Evolutionary conservation across 1,139 yeast genomes (phyloP).

Genomic region (Taphrina confusa): DNA sequence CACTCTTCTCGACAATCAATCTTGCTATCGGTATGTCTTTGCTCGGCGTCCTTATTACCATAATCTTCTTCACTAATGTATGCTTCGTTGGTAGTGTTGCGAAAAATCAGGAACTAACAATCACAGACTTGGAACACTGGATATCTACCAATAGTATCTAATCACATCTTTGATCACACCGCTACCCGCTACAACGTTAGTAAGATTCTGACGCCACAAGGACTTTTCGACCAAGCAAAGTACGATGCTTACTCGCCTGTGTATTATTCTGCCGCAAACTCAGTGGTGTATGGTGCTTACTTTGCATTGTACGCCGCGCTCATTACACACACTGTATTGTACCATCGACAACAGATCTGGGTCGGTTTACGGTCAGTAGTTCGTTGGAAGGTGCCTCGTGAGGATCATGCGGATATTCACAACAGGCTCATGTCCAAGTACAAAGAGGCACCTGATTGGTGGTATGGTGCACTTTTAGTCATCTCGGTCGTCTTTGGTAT

Average conservation of each 20-base stretch:
- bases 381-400: not conserved
- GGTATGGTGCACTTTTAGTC: constrained; percentile 56
- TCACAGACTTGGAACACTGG: constrained; percentile 45
- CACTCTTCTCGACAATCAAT: constrained; percentile 50
- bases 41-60: not conserved
- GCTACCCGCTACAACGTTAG: constrained; percentile 50
- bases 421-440: constrained; percentile 61
- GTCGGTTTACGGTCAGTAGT: constrained; percentile 37
- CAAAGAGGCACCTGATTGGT: constrained; percentile 66
- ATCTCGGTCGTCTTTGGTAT: constrained; percentile 56
- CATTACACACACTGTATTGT: constrained; percentile 56
- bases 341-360: constrained; percentile 44
- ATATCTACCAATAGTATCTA: constrained; percentile 39
- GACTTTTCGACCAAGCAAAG: constrained; percentile 52
- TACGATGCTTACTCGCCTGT: constrained; percentile 61
- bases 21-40: not conserved
- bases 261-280: constrained; percentile 62
- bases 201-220: constrained; percentile 51
- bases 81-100: not conserved
- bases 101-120: not conserved
- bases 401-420: constrained; percentile 57
- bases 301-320: constrained; percentile 65
- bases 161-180: constrained; percentile 56
- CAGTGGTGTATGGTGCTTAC: constrained; percentile 48
- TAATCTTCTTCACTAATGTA: not conserved